These are phyloP conservation scores for Phytopythium montanum DNA, from an alignment of 352 stramenopile species.

Conservation along the genomic window DNA sequence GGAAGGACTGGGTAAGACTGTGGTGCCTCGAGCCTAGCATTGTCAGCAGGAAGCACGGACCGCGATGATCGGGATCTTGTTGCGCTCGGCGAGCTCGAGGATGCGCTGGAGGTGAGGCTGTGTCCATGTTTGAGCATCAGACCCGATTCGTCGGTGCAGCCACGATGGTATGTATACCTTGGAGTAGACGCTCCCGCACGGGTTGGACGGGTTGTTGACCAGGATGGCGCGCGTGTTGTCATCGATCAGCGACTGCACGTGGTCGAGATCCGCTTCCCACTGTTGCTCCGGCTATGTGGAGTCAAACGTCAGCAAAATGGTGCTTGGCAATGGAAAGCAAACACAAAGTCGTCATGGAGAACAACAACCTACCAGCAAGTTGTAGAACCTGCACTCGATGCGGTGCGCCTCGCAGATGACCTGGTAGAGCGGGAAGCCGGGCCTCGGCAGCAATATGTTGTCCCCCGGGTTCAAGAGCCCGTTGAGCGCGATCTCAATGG, in stretches of 20 bases:
- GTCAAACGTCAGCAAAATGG: neutral
- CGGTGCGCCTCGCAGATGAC: slow-evolving; percentile 92
- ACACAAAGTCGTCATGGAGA: too few species aligned
- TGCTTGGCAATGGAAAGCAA: too few species aligned
- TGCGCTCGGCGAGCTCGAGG: slow-evolving; percentile 67
- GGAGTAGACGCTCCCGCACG: slow-evolving; percentile 93
- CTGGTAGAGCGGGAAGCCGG: slow-evolving; percentile 95
- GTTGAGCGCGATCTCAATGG: slow-evolving; percentile 91
- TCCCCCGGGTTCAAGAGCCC: slow-evolving; percentile 89
- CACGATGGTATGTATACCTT: slow-evolving; percentile 29
- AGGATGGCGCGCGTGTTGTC: slow-evolving; percentile 90
- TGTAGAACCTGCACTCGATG: slow-evolving; percentile 91
- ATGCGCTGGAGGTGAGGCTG: slow-evolving; percentile 70
- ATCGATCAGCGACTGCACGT: slow-evolving; percentile 88
- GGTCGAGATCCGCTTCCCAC: slow-evolving; percentile 92
- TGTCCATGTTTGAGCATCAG: slow-evolving; percentile 1
- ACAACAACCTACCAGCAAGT: slow-evolving; percentile 52
- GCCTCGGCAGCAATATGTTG: slow-evolving; percentile 92
- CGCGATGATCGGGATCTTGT: slow-evolving; percentile 92
- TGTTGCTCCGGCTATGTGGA: slow-evolving; percentile 60
- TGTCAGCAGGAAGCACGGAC: slow-evolving; percentile 41
- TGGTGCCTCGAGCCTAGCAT: neutral
- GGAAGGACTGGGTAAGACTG: neutral
- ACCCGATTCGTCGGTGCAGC: too few species aligned
- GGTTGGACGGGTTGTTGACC: slow-evolving; percentile 95